Evolutionary conservation across 306 rosid species (phyloP).

Genomic region (Ceratonia siliqua): DNA sequence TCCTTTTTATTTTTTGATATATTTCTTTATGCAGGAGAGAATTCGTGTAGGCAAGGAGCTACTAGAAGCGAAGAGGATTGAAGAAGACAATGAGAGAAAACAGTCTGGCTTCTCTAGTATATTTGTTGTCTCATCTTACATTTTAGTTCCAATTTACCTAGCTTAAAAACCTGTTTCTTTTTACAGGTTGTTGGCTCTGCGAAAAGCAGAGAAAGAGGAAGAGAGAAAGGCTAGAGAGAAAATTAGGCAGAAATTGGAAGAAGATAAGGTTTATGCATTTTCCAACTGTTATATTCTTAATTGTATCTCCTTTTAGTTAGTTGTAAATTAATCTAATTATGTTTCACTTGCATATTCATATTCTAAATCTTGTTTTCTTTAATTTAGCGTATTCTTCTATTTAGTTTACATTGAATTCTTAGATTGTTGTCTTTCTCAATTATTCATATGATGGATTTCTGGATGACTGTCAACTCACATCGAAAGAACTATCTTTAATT

Average conservation of each 20-base stretch:
- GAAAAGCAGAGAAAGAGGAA: constrained; percentile 98
- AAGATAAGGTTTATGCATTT: constrained; percentile 75
- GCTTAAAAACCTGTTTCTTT: constrained; percentile 37
- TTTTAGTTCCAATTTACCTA: constrained; percentile 16
- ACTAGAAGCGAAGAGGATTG: constrained; percentile 93
- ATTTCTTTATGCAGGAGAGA: constrained; percentile 69
- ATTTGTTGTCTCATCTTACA: constrained; percentile 23
- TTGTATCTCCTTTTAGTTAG: not conserved
- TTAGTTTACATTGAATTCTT: not conserved
- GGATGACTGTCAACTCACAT: not conserved
- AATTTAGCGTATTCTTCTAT: not conserved
- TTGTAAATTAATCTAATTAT: not conserved
- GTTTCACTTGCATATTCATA: not conserved
- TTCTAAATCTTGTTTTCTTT: not conserved
- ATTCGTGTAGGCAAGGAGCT: constrained; percentile 95
- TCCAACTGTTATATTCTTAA: not conserved
- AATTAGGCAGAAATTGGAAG: constrained; percentile 92
- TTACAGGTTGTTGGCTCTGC: constrained; percentile 73
- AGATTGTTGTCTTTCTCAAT: constrained; percentile 22
- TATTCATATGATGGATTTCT: not conserved
- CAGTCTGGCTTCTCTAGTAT: constrained; percentile 51
- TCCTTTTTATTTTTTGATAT: constrained; percentile 16
- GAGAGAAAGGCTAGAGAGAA: constrained; percentile 93
- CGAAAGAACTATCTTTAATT: not conserved
- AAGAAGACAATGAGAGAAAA: constrained; percentile 93